Conservation (phyloP, 2,329 filamentous ascomycete genomes). For the Talaromyces sp. region DNA sequence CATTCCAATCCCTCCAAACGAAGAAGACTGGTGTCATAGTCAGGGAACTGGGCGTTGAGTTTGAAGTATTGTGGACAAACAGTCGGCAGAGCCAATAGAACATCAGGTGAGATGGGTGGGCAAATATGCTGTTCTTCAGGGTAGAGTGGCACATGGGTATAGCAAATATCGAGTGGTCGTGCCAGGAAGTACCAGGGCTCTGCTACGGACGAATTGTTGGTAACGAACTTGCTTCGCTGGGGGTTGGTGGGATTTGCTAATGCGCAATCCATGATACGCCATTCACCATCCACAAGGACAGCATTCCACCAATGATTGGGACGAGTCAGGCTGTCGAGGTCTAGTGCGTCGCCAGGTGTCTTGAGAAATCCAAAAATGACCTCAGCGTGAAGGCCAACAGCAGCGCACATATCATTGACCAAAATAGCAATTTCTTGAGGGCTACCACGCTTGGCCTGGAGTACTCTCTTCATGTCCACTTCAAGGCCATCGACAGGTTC, state of each 20-base stretch:
- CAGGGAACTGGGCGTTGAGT: slow-evolving; percentile 74
- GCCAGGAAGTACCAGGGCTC: slow-evolving; percentile 95
- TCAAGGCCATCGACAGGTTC: slow-evolving; percentile 83
- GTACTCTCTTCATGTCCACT: slow-evolving; percentile 78
- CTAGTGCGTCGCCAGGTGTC: slow-evolving; percentile 77
- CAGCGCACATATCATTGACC: slow-evolving; percentile 89
- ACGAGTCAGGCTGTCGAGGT: slow-evolving; percentile 78
- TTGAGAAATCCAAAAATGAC: slow-evolving; percentile 90
- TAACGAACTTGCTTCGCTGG: slow-evolving; percentile 75
- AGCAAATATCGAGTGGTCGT: slow-evolving; percentile 85
- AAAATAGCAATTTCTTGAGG: slow-evolving; percentile 86
- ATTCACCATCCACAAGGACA: slow-evolving; percentile 88
- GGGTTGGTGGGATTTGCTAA: slow-evolving; percentile 91
- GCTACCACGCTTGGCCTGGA: slow-evolving; percentile 80
- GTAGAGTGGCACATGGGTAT: slow-evolving; percentile 89
- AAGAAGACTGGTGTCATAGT: slow-evolving; percentile 86
- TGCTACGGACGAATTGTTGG: slow-evolving; percentile 67
- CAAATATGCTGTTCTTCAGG: slow-evolving; percentile 91
- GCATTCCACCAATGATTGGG: slow-evolving; percentile 99
- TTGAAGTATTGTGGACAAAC: slow-evolving; percentile 88
- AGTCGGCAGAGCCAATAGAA: slow-evolving; percentile 82
- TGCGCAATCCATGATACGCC: slow-evolving; percentile 94
- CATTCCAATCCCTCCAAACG: slow-evolving; percentile 91
- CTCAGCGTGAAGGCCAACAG: slow-evolving; percentile 85
- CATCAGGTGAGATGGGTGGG: slow-evolving; percentile 81